These are phyloP conservation scores for Populus tomentosa DNA, from an alignment of 441 rosid species.

Conservation along the genomic window DNA sequence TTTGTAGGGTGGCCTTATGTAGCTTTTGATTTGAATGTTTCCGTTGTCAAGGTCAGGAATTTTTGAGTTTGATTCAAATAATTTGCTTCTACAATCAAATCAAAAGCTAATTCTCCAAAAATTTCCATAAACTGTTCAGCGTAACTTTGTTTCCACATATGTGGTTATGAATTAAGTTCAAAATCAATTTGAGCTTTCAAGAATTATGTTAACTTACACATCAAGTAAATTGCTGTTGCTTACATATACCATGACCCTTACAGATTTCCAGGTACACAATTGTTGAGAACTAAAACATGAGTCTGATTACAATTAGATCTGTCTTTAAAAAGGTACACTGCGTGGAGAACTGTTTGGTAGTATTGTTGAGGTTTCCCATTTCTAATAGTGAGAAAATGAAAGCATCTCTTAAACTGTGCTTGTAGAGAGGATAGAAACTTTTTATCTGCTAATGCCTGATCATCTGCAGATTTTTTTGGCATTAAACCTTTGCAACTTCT, in stretches of 20 bases:
- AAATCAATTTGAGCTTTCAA: neutral
- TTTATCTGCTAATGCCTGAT: neutral
- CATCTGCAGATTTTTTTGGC: neutral
- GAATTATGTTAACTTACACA: neutral
- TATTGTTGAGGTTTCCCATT: neutral
- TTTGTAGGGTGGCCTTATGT: slow-evolving; percentile 71
- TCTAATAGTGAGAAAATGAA: neutral
- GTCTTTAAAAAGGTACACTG: neutral
- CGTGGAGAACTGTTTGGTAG: neutral
- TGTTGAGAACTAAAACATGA: neutral
- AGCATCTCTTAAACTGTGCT: neutral
- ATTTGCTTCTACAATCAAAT: neutral
- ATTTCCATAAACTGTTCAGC: neutral
- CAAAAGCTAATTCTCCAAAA: neutral
- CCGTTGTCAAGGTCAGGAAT: slow-evolving; percentile 74
- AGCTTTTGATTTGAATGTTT: slow-evolving; percentile 88
- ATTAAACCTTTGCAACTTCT: neutral
- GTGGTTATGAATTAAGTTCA: neutral
- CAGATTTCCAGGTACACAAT: neutral
- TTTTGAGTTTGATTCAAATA: neutral
- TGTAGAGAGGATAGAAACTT: neutral
- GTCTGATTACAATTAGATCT: neutral
- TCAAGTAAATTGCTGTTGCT: neutral
- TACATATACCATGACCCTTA: neutral
- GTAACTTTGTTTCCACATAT: neutral